These are phyloP conservation scores for Pisolithus albus DNA, from an alignment of 768 basidiomycete genomes.

Conservation along the genomic window DNA sequence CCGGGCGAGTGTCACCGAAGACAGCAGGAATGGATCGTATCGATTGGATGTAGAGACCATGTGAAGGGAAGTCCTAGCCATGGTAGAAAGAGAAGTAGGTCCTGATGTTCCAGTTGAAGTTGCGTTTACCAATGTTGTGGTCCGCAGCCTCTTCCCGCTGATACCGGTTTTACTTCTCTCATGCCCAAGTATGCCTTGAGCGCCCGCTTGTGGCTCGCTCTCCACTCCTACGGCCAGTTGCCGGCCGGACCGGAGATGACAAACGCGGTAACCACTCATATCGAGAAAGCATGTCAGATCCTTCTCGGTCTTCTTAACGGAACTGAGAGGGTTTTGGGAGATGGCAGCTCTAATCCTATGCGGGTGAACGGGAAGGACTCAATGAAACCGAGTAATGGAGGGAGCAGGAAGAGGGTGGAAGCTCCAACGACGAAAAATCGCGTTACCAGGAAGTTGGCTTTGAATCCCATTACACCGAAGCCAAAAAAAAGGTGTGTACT, in stretches of 20 bases:
- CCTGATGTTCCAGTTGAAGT: neutral
- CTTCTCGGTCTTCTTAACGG: slow-evolving; percentile 34
- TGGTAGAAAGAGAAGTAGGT: slow-evolving; percentile 40
- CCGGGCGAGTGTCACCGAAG: slow-evolving; percentile 15
- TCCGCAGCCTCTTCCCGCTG: slow-evolving; percentile 25
- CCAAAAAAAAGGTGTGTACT: slow-evolving; percentile 32
- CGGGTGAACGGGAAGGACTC: slow-evolving; percentile 19
- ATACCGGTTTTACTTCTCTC: slow-evolving; percentile 21
- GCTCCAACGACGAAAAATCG: slow-evolving; percentile 7
- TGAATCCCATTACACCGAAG: slow-evolving; percentile 39
- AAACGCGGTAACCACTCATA: slow-evolving; percentile 41
- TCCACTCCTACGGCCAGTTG: slow-evolving; percentile 58
- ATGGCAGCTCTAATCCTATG: slow-evolving; percentile 13
- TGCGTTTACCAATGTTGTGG: neutral
- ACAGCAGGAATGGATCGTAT: slow-evolving; percentile 15
- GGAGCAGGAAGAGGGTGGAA: slow-evolving; percentile 16
- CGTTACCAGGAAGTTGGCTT: neutral
- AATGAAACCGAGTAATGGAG: slow-evolving; percentile 8
- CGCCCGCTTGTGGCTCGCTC: slow-evolving; percentile 60
- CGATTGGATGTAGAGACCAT: slow-evolving; percentile 28
- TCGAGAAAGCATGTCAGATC: slow-evolving; percentile 45
- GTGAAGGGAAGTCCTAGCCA: slow-evolving; percentile 34
- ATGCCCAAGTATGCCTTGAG: slow-evolving; percentile 45
- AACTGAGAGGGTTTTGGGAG: slow-evolving; percentile 9
- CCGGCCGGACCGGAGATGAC: slow-evolving; percentile 35